phyloP scores from a whole-genome alignment of 805 yeast genomes.

The Zygosaccharomyces bisporus region DNA sequence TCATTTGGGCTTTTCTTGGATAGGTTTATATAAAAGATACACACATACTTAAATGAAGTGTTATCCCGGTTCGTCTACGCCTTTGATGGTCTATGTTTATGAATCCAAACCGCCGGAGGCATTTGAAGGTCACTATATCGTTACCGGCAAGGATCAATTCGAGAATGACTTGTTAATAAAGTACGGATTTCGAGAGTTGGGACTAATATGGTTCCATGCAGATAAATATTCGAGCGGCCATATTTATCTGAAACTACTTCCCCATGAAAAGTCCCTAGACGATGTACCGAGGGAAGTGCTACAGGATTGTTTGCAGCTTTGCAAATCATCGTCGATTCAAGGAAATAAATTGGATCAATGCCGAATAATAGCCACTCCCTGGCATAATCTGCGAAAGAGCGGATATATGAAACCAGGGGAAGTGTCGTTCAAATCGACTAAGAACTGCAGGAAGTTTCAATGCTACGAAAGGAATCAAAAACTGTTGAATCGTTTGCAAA shows the following conservation, averaged over 20 bases:
- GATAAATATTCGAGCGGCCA: conserved; percentile 77
- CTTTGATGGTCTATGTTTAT: conserved; percentile 31
- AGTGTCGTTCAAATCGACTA: conserved; percentile 63
- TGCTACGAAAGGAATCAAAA: conserved; percentile 56
- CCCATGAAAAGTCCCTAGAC: conserved; percentile 44
- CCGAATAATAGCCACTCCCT: conserved; percentile 69
- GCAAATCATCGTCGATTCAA: conserved; percentile 72
- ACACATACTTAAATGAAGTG: too few relatives aligned
- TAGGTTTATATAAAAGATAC: too few relatives aligned
- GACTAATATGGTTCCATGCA: conserved; percentile 70
- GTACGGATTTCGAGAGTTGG: conserved; percentile 58
- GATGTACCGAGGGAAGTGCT: conserved; percentile 51
- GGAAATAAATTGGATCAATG: conserved; percentile 68
- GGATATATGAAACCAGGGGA: conserved; percentile 77
- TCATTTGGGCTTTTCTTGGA: too few relatives aligned
- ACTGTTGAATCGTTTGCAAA: conserved; percentile 57
- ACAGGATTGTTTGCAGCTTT: conserved; percentile 60
- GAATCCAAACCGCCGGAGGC: conserved; percentile 24
- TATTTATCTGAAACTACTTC: conserved; percentile 56
- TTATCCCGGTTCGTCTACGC: not conserved
- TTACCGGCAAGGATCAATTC: conserved; percentile 68
- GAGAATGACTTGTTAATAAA: conserved; percentile 64
- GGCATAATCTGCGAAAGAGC: conserved; percentile 61
- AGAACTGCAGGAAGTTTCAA: conserved; percentile 48
- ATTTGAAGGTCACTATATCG: conserved; percentile 19